Evolutionary conservation across 106 monocot genomes (phyloP).

Genomic region (Posidonia australis): DNA sequence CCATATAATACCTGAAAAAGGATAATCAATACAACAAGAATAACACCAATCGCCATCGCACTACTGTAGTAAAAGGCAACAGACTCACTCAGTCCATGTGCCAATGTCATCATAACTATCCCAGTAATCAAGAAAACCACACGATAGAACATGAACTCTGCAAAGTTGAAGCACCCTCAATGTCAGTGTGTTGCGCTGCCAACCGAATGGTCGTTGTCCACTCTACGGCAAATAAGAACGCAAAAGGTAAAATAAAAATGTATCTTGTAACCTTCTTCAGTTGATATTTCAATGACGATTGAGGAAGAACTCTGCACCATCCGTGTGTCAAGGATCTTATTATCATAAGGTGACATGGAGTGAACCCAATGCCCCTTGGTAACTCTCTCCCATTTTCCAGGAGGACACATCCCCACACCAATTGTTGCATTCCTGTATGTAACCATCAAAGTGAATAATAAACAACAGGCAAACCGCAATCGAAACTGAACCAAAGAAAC

Average conservation of each 20-base stretch:
- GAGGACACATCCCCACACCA: constrained; percentile 57
- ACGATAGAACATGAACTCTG: constrained; percentile 64
- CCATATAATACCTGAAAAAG: constrained; percentile 62
- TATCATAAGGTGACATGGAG: constrained; percentile 47
- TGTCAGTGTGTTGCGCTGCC: neutral
- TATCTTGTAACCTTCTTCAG: constrained; percentile 44
- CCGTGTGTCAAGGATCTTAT: constrained; percentile 55
- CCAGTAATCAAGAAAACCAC: constrained; percentile 62
- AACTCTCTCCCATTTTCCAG: constrained; percentile 54
- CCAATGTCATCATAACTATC: constrained; percentile 47
- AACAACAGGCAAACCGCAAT: neutral
- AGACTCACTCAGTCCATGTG: constrained; percentile 60
- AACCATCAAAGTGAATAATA: constrained; percentile 2
- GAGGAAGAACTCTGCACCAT: constrained; percentile 32
- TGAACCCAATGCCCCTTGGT: constrained; percentile 45
- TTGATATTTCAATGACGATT: constrained; percentile 42
- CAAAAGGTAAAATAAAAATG: neutral
- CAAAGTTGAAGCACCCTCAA: neutral
- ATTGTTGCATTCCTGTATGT: constrained; percentile 49
- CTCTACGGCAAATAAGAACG: neutral
- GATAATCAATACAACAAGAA: constrained; percentile 69
- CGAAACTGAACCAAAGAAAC: neutral
- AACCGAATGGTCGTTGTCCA: neutral
- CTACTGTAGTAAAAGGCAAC: constrained; percentile 83
- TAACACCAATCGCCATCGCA: constrained; percentile 73